These are phyloP conservation scores for Ustilago lituana DNA, from an alignment of 1,284 basidiomycete species.

Conservation along the genomic window DNA sequence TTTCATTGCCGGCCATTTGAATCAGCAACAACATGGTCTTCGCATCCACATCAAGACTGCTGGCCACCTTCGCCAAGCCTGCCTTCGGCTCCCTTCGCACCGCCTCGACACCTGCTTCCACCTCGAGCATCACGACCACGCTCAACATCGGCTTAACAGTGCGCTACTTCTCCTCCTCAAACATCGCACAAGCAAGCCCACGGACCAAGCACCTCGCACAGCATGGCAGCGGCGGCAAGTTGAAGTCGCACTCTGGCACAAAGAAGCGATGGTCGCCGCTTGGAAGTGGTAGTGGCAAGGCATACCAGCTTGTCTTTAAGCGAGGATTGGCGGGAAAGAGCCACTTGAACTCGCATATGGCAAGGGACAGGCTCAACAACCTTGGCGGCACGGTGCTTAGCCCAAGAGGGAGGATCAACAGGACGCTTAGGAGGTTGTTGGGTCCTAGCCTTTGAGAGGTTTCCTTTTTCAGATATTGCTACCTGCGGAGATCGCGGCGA, in stretches of 20 bases:
- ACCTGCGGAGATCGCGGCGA: constrained; percentile 2
- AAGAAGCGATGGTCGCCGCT: constrained; percentile 59
- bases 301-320: constrained; percentile 51
- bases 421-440: constrained; percentile 55
- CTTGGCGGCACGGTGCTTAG: constrained; percentile 49
- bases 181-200: constrained; percentile 16
- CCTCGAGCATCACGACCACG: not conserved
- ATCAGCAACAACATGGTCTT: constrained; percentile 11
- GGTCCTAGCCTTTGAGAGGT: constrained; percentile 49
- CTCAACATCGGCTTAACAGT: not conserved
- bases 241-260: constrained; percentile 55
- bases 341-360: constrained; percentile 60
- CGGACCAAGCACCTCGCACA: constrained; percentile 45
- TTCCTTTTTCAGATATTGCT: not conserved
- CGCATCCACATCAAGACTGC: constrained; percentile 21
- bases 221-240: constrained; percentile 46
- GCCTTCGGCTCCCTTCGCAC: constrained; percentile 16
- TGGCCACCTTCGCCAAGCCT: constrained; percentile 21
- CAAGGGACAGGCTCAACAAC: constrained; percentile 51
- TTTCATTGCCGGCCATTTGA: too few species aligned
- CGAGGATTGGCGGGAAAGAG: constrained; percentile 49
- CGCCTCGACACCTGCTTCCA: not conserved
- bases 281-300: constrained; percentile 48
- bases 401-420: constrained; percentile 44
- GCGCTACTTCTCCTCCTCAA: constrained; percentile 22